Conservation (phyloP, 2,329 filamentous ascomycete species). For the Trichoderma hamatum region DNA sequence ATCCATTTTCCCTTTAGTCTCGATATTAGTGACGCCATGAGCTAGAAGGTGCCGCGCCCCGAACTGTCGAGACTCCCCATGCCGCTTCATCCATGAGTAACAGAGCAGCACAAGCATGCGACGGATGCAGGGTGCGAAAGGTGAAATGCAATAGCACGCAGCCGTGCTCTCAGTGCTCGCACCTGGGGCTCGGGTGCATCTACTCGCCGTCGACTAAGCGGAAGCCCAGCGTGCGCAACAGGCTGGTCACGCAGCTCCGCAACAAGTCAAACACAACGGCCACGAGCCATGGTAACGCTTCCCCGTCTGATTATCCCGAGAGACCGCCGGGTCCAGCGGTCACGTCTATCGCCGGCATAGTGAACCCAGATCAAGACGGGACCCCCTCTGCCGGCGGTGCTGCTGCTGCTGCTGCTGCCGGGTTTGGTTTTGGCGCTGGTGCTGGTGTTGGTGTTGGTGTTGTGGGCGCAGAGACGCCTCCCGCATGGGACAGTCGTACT, state of each 20-base stretch:
- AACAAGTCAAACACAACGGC: conserved; percentile 29
- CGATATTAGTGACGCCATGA: conserved; percentile 21
- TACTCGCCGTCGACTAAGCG: conserved; percentile 41
- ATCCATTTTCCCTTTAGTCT: conserved; percentile 15
- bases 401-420: not conserved
- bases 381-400: not conserved
- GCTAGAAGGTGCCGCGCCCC: conserved; percentile 13
- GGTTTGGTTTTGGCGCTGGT: not conserved
- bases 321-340: conserved; percentile 27
- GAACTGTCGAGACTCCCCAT: not conserved
- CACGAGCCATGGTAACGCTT: not conserved
- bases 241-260: conserved; percentile 43
- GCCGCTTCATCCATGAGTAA: conserved; percentile 28
- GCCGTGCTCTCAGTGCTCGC: conserved; percentile 44
- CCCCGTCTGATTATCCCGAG: conserved; percentile 10
- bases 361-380: conserved; percentile 27
- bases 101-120: conserved; percentile 40
- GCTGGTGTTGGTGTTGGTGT: not conserved
- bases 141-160: conserved; percentile 42
- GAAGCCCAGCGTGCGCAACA: conserved; percentile 41
- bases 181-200: conserved; percentile 41
- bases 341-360: conserved; percentile 36
- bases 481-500: not conserved
- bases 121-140: conserved; percentile 45
- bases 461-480: not conserved